Percentiles rank a stretch among this genome's conserved stretches.
Evolutionary conservation across 2,329 filamentous ascomycete genomes (phyloP).

Genomic region (Xylariaceae sp.): DNA sequence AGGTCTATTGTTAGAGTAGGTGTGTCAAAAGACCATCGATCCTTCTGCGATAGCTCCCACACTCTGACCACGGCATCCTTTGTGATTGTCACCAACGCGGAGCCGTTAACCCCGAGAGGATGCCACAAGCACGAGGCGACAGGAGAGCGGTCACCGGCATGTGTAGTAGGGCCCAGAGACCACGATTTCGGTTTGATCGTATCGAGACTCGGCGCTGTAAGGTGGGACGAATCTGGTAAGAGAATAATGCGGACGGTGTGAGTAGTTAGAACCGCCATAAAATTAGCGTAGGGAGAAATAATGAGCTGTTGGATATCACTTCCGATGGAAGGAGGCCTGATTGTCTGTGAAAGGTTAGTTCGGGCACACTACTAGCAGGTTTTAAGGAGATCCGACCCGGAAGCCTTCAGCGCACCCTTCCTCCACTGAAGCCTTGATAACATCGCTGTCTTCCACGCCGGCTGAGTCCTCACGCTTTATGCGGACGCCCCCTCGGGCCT

Average conservation of each 20-base stretch:
- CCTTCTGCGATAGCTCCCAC: constrained; percentile 86
- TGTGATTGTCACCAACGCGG: constrained; percentile 86
- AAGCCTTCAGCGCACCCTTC: constrained; percentile 49
- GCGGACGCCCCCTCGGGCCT: constrained; percentile 43
- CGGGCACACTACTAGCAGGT: neutral
- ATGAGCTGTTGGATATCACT: constrained; percentile 84
- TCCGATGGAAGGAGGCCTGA: constrained; percentile 78
- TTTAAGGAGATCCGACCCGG: constrained; percentile 45
- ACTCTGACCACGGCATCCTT: constrained; percentile 85
- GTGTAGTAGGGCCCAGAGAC: constrained; percentile 89
- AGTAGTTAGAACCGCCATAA: constrained; percentile 82
- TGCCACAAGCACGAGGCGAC: constrained; percentile 90
- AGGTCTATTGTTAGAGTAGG: constrained; percentile 86
- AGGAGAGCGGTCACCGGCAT: constrained; percentile 83
- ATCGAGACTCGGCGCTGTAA: constrained; percentile 70
- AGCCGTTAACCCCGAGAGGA: constrained; percentile 81
- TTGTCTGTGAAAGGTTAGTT: constrained; percentile 56
- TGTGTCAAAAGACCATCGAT: constrained; percentile 85
- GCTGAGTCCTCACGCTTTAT: constrained; percentile 57
- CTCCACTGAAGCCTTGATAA: constrained; percentile 38
- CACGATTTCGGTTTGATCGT: constrained; percentile 83
- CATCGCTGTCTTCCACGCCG: constrained; percentile 42
- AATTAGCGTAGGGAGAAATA: constrained; percentile 81
- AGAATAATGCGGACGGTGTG: constrained; percentile 88
- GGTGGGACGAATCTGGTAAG: constrained; percentile 80